A percentile compares a stretch with the other conserved stretches of the same genome.
These are phyloP conservation scores for Colletotrichum eremochloae DNA, from an alignment of 2,329 filamentous ascomycete genomes.

Conservation along the genomic window DNA sequence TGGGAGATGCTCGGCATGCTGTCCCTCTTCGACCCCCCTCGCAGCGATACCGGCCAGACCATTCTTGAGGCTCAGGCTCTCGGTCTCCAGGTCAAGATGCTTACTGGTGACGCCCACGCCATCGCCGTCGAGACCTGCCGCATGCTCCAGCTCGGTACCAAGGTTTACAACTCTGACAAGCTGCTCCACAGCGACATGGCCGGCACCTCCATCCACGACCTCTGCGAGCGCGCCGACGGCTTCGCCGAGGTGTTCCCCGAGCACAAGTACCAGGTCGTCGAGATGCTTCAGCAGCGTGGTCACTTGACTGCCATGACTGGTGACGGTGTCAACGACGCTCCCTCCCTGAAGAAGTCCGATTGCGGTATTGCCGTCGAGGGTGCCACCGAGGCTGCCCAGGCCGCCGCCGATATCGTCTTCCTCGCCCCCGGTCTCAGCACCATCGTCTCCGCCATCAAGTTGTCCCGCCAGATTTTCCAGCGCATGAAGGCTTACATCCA, in stretches of 20 bases:
- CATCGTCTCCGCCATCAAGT: constrained; percentile 81
- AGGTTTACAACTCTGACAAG: constrained; percentile 85
- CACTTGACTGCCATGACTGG: constrained; percentile 82
- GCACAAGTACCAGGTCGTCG: constrained; percentile 82
- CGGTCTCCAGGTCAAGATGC: constrained; percentile 84
- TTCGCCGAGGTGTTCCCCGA: constrained; percentile 82
- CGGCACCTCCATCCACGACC: constrained; percentile 80
- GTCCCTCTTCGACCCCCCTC: constrained; percentile 85
- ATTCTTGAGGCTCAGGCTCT: constrained; percentile 82
- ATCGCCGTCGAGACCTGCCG: constrained; percentile 87
- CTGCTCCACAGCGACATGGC: constrained; percentile 82
- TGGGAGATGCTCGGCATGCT: constrained; percentile 83
- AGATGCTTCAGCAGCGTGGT: constrained; percentile 81
- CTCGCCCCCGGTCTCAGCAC: constrained; percentile 79
- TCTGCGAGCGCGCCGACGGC: constrained; percentile 80
- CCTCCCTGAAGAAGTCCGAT: constrained; percentile 80
- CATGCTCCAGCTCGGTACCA: constrained; percentile 83
- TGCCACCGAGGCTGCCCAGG: constrained; percentile 79
- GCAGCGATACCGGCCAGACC: constrained; percentile 83
- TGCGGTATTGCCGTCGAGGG: constrained; percentile 82
- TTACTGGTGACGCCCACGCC: constrained; percentile 84
- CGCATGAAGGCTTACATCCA: constrained; percentile 84
- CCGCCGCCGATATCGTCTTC: constrained; percentile 81
- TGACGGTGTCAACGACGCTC: constrained; percentile 82
- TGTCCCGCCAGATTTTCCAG: constrained; percentile 81